phyloP scores from a whole-genome alignment of 2,329 filamentous ascomycete genomes.

The Niveomyces coronatus region DNA sequence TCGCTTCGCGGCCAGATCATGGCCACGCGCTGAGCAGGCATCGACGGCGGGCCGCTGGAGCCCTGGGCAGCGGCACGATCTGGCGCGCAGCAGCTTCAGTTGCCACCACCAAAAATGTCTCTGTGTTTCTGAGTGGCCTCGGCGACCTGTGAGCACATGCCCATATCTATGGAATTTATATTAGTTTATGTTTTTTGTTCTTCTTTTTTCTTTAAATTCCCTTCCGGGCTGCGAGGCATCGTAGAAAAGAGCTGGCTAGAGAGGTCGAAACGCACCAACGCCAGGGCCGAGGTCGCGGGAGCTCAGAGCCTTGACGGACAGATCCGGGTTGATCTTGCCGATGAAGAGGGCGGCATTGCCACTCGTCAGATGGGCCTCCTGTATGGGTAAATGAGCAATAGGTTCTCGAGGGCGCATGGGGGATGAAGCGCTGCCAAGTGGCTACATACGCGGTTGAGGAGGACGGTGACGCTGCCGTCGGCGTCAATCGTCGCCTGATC shows the following conservation, averaged over 20 bases:
- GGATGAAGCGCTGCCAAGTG: background rate
- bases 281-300: constrained; percentile 57
- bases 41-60: constrained; percentile 13
- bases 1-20: constrained; percentile 26
- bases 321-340: constrained; percentile 67
- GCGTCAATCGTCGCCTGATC: constrained; percentile 74
- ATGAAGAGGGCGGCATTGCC: constrained; percentile 68
- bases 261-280: constrained; percentile 49
- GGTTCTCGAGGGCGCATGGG: too few species aligned
- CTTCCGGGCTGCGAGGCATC: background rate
- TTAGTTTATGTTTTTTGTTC: background rate
- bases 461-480: constrained; percentile 62
- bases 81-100: constrained; percentile 22
- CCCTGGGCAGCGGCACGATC: too few species aligned
- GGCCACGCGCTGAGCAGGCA: constrained; percentile 25
- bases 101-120: constrained; percentile 62
- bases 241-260: background rate
- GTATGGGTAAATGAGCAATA: constrained; percentile 5
- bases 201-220: background rate
- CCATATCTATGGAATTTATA: constrained; percentile 50
- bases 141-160: constrained; percentile 66
- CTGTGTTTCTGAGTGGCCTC: constrained; percentile 76
- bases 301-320: constrained; percentile 59
- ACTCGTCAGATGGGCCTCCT: constrained; percentile 62
- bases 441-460: constrained; percentile 57